phyloP scores from a whole-genome alignment of 768 basidiomycete genomes.

The Gautieria morchelliformis region DNA sequence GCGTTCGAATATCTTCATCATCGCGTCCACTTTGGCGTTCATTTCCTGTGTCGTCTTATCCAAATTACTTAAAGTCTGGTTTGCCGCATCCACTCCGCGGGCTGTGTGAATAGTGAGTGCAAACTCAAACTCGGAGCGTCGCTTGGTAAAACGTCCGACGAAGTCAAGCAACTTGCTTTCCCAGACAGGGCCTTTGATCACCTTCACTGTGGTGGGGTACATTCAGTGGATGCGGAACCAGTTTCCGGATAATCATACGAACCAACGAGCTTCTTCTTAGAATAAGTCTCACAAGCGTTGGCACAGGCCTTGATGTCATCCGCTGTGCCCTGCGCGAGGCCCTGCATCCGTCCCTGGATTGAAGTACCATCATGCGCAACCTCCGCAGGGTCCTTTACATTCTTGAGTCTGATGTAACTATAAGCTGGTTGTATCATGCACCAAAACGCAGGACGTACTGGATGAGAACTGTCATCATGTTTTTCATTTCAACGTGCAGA shows the following conservation, averaged over 20 bases:
- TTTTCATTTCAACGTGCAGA: constrained; percentile 40
- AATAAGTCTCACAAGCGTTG: constrained; percentile 24
- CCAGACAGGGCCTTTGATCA: constrained; percentile 21
- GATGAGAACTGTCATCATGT: constrained; percentile 37
- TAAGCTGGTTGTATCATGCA: not conserved
- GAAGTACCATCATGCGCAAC: constrained; percentile 23
- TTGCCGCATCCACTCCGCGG: constrained; percentile 13
- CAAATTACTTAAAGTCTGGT: constrained; percentile 13
- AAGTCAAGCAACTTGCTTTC: constrained; percentile 17
- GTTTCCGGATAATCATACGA: constrained; percentile 7
- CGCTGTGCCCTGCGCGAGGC: constrained; percentile 18
- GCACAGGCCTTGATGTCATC: constrained; percentile 24
- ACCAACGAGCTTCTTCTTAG: constrained; percentile 20
- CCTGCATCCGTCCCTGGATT: constrained; percentile 25
- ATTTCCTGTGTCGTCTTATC: not conserved
- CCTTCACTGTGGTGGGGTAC: constrained; percentile 5
- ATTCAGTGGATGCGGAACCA: not conserved
- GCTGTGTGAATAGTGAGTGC: constrained; percentile 22
- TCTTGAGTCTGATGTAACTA: constrained; percentile 19
- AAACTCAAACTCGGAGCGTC: constrained; percentile 19
- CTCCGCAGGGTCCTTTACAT: constrained; percentile 21
- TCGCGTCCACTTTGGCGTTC: constrained; percentile 8
- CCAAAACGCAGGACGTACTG: constrained; percentile 23
- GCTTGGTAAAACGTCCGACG: constrained; percentile 15
- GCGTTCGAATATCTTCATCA: not conserved